Evolutionary conservation across 1,284 basidiomycete species (phyloP), one percentile per base, ranked within the genome.

Genomic region (Puccinia hordei): DNA sequence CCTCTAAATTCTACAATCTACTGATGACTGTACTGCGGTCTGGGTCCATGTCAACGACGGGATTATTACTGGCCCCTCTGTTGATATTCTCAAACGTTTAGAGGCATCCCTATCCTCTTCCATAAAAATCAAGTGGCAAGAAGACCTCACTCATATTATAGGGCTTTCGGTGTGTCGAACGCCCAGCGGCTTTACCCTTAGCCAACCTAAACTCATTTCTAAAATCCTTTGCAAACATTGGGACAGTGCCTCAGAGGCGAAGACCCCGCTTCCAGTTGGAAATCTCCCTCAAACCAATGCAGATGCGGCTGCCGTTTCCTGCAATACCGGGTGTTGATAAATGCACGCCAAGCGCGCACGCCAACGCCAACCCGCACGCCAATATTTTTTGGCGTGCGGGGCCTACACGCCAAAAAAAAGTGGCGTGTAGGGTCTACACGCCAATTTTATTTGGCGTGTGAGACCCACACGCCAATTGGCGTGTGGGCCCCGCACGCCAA

Each of bases 21-120:
- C 27, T 13, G 27, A 1, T 1, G 30, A 30, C 22, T 15, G 27
- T 13, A 12, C n/a, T 10, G 19, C 35, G 13, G 35, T 73, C 3
- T 73, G 46, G 71, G 24, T 73, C 1, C 71, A 73, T 38, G 33
- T 53, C 3, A 49, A 73, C 35, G 51, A 73, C 35, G 71, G 71
- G 1, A 22, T 53, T 10, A n/a, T 73, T 1, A 57, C 46, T 1
- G 71, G 49, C 0, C 19, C 24, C 1, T 55, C 46, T 13, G 22
- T n/a, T 17, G 19, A 73, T 2, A 1, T 27, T 17, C 15, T 55
- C 2, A 27, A 13, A 19, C 9, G n/a, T 13, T n/a, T 55, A 10
- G 24, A 27, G 6, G 6, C 30, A 22, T 19, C 24, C 6, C n/a
- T 73, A 49, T 24, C 27, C 10, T 10, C n/a, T 9, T 24, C 22